phyloP scores from a whole-genome alignment of 2,329 filamentous ascomycete species.

The Aphanoascus verrucosus region DNA sequence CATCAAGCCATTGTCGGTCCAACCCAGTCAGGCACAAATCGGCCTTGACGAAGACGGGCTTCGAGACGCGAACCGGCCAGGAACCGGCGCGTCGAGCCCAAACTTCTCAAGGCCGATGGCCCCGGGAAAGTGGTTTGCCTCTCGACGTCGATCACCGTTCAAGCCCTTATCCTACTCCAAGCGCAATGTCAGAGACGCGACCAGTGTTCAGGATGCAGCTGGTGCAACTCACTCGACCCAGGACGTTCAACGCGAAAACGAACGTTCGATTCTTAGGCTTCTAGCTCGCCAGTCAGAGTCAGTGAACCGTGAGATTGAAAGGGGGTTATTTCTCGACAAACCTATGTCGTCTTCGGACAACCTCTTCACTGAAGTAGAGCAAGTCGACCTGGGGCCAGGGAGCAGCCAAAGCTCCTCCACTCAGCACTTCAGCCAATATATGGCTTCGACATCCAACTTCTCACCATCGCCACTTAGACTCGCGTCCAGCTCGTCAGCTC shows the following conservation, averaged over 20 bases:
- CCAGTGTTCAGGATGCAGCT: background rate
- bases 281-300: slow-evolving; percentile 3
- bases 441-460: slow-evolving; percentile 9
- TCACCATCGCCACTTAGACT: slow-evolving; percentile 11
- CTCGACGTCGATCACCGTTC: slow-evolving; percentile 6
- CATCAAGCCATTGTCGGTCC: no score
- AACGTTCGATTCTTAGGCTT: background rate
- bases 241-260: slow-evolving; percentile 1
- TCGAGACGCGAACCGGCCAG: background rate
- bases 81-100: slow-evolving; percentile 10
- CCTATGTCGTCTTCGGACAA: slow-evolving; percentile 1
- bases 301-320: slow-evolving; percentile 4
- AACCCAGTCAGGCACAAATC: no score
- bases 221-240: background rate
- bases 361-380: background rate
- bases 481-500: slow-evolving; percentile 10
- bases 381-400: slow-evolving; percentile 13
- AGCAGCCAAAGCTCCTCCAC: slow-evolving; percentile 16
- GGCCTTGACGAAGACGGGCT: background rate
- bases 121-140: slow-evolving; percentile 1
- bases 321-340: background rate
- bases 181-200: background rate
- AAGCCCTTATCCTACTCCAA: background rate
- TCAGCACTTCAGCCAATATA: slow-evolving; percentile 13
- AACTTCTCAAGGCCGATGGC: slow-evolving; percentile 16